Base-by-base conservation (phyloP, 83 land plant species). In the Picea abies region DNA sequence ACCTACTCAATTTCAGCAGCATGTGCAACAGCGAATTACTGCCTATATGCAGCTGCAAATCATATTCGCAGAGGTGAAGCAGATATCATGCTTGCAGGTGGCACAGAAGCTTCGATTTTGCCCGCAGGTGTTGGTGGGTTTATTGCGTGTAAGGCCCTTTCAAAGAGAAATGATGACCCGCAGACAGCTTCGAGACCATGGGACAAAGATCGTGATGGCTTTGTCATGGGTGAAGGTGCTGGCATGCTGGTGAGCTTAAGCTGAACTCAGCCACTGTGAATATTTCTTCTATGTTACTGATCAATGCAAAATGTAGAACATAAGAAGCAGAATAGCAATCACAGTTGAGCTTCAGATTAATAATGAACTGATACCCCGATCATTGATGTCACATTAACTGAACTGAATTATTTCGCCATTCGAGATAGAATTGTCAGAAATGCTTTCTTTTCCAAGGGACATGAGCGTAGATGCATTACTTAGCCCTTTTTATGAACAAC, bases 31-130 rank as follows among this genome's bases (percentile, higher is more conserved):
- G 1, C 35, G 35, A 32, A 32, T 32, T 32, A 32, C 35, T 32
- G 1, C 35, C 35, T 32, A 32, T 32, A 32, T 32, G 35, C 1
- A 32, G 35, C 35, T 32, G 1, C 93, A 5, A 41, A 41, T 6
- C 44, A 41, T 41, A 41, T 41, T 41, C 44, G 93, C 67, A 76
- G 92, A 64, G 92, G 93, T 26, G 93, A 91, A 75, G 93, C 93
- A 7, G 93, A 91, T 68, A 78, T 91, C 52, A 91, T 91, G 92
- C 79, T 91, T 17, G 88, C 86, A 69, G 93, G 93, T 25, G 93
- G 92, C 49, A 91, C 90, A n/a, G 93, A 91, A 67, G 93, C 94
- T 23, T 89, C 93, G 2, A 83, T 92, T 64, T 80, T 86, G 3
- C 80, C 94, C 10, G 73, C 82, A 56, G 89, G 94, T 4, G 60